phyloP scores from a whole-genome alignment of 352 stramenopile species.

The Phytophthora sansomeana region DNA sequence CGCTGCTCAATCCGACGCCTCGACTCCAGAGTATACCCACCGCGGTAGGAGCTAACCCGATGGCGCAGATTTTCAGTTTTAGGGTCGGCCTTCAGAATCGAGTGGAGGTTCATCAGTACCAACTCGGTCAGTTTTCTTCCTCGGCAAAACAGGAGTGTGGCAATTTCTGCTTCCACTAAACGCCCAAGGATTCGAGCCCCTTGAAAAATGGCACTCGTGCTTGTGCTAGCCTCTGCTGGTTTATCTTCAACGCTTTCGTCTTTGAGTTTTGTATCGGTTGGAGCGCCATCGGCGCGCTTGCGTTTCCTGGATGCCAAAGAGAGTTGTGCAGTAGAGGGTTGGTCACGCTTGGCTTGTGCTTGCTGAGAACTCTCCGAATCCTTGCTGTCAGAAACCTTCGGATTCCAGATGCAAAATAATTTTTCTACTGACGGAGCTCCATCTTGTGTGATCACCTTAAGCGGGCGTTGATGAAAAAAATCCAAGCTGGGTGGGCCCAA shows the following conservation, averaged over 20 bases:
- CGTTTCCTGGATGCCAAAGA: conserved; percentile 28
- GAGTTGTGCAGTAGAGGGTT: not conserved
- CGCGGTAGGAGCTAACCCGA: conserved; percentile 94
- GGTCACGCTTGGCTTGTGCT: not conserved
- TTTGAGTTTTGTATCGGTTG: not conserved
- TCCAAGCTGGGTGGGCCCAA: conserved; percentile 50
- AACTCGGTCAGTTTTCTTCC: conserved; percentile 95
- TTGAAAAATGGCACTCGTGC: conserved; percentile 86
- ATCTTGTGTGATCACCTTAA: conserved; percentile 89
- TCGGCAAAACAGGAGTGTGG: conserved; percentile 97
- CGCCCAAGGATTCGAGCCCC: conserved; percentile 92
- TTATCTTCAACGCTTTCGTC: conserved; percentile 1
- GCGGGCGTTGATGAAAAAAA: conserved; percentile 65
- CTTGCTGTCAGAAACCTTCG: conserved; percentile 52
- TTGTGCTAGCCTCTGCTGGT: conserved; percentile 17
- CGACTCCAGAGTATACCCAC: conserved; percentile 94
- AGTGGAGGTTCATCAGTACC: conserved; percentile 88
- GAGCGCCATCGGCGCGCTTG: conserved; percentile 14
- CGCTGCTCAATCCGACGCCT: conserved; percentile 94
- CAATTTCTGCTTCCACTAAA: conserved; percentile 89
- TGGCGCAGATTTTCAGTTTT: conserved; percentile 38
- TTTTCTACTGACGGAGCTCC: conserved; percentile 92
- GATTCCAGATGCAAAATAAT: conserved; percentile 97
- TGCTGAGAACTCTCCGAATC: not conserved
- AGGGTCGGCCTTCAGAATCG: conserved; percentile 55